Evolutionary conservation across 1,284 basidiomycete species (phyloP), one percentile per base, ranked within the genome.

Genomic region (Phylloboletellus chloephorus): DNA sequence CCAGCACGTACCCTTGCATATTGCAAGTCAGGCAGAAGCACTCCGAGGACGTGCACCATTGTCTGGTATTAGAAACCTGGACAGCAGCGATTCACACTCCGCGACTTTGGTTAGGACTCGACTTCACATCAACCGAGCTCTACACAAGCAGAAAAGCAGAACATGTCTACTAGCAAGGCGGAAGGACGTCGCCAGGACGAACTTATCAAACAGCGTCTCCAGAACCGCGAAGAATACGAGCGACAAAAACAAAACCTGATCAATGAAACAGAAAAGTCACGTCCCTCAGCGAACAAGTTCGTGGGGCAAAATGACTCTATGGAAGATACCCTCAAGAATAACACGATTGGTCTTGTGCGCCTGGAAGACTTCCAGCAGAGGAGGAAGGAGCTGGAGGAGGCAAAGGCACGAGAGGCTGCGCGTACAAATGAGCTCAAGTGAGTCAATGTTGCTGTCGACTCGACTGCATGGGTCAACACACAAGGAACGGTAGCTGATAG

Each of bases 281-380:
- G 87, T 41, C 81, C 87, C 5, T 88, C 88, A 0, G 68, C 77
- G 1, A 85, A 88, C 57, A 88, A 93, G 43, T 99, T 99, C 63
- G 85, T 94, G 15, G 87, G 88, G 4, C 90, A 96, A 64, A 83
- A 90, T 64, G 95, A 98, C 60, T 91, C 87, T 4, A 82, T 98
- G 72, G 95, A 98, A 61, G 96, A 98, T 45, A 78, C 79, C 9
- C 74, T 99, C 38, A 98, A 97, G 71, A 79, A 92, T 56, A 86
- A 77, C 36, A 99, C 96, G 0, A 81, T 98, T 43, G 96, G 96
- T 53, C 76, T 99, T 11, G 94, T 98, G 2, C 80, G 77, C 46
- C 74, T 98, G 7, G 88, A 95, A 55, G 96, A 98, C 35, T 98
- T 98, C 53, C 87, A 90, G 60, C 82, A 88, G 63, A 81, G 77